These are phyloP conservation scores for Lactifluus volemus DNA, from an alignment of 768 basidiomycete genomes.

Conservation along the genomic window DNA sequence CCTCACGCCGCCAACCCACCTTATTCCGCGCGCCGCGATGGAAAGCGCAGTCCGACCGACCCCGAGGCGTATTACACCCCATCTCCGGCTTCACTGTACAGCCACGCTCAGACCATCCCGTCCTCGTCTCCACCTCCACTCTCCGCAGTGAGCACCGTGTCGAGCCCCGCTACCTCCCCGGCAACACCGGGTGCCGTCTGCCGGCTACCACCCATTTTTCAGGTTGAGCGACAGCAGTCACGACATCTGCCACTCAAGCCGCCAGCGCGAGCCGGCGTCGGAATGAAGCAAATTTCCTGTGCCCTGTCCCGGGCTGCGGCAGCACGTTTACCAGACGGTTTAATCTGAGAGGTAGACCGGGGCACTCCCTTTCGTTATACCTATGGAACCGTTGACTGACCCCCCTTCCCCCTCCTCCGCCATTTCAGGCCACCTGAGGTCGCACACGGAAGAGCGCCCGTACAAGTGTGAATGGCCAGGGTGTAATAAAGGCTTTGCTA, in stretches of 20 bases:
- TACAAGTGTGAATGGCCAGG: slow-evolving; percentile 92
- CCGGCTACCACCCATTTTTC: slow-evolving; percentile 75
- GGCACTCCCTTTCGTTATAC: background rate
- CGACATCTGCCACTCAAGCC: slow-evolving; percentile 86
- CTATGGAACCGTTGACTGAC: slow-evolving; percentile 5
- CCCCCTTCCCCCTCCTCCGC: background rate
- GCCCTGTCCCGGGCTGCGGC: slow-evolving; percentile 32
- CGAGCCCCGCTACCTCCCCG: slow-evolving; percentile 15
- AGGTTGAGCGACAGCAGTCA: slow-evolving; percentile 95
- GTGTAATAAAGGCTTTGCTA: slow-evolving; percentile 90
- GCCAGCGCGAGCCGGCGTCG: slow-evolving; percentile 84
- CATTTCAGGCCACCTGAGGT: slow-evolving; percentile 73
- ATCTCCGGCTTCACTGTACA: slow-evolving; percentile 47
- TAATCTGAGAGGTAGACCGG: slow-evolving; percentile 63
- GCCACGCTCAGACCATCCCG: slow-evolving; percentile 26
- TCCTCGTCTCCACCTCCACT: slow-evolving; percentile 17
- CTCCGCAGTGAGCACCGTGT: slow-evolving; percentile 15
- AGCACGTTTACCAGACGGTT: slow-evolving; percentile 66
- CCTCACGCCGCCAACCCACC: slow-evolving; percentile 17
- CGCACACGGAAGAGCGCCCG: slow-evolving; percentile 92
- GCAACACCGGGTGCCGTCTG: slow-evolving; percentile 27
- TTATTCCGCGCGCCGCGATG: slow-evolving; percentile 18
- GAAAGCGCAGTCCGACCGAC: slow-evolving; percentile 25
- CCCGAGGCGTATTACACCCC: slow-evolving; percentile 32
- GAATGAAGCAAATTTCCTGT: slow-evolving; percentile 83